Evolutionary conservation across 2,329 filamentous ascomycete genomes (phyloP).

Genomic region (Leptographium lundbergii): DNA sequence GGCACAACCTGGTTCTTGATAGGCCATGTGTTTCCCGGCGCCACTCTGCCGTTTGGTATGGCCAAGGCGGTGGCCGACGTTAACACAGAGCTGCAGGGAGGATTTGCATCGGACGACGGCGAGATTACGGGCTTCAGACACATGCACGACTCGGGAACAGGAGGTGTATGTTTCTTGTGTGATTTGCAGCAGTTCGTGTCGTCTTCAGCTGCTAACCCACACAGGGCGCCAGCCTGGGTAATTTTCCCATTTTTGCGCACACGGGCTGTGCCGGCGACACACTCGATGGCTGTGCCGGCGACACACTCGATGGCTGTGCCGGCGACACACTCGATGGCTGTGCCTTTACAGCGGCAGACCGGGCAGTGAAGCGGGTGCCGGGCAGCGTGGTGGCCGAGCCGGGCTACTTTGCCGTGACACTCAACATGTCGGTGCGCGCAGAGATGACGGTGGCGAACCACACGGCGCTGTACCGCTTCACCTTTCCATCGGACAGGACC

Average conservation of each 20-base stretch:
- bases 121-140: slow-evolving; percentile 38
- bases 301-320: slow-evolving; percentile 4
- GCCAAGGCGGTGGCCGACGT: slow-evolving; percentile 44
- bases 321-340: slow-evolving; percentile 33
- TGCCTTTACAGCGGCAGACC: slow-evolving; percentile 34
- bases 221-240: slow-evolving; percentile 28
- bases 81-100: slow-evolving; percentile 29
- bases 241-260: slow-evolving; percentile 33
- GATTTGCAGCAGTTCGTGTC: background rate
- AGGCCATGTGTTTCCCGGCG: slow-evolving; percentile 46
- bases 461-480: slow-evolving; percentile 49
- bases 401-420: slow-evolving; percentile 45
- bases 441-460: slow-evolving; percentile 50
- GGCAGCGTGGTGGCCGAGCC: slow-evolving; percentile 34
- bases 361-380: slow-evolving; percentile 25
- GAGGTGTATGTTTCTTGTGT: slow-evolving; percentile 15
- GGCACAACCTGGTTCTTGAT: slow-evolving; percentile 9
- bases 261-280: slow-evolving; percentile 18
- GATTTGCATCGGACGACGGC: slow-evolving; percentile 32
- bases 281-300: slow-evolving; percentile 25
- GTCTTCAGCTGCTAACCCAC: background rate
- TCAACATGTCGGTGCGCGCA: slow-evolving; percentile 38
- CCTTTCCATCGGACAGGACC: slow-evolving; percentile 23
- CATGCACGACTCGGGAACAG: slow-evolving; percentile 31
- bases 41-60: slow-evolving; percentile 41